These are phyloP conservation scores for Leccinum boreale DNA, from an alignment of 768 basidiomycete species.

Conservation along the genomic window DNA sequence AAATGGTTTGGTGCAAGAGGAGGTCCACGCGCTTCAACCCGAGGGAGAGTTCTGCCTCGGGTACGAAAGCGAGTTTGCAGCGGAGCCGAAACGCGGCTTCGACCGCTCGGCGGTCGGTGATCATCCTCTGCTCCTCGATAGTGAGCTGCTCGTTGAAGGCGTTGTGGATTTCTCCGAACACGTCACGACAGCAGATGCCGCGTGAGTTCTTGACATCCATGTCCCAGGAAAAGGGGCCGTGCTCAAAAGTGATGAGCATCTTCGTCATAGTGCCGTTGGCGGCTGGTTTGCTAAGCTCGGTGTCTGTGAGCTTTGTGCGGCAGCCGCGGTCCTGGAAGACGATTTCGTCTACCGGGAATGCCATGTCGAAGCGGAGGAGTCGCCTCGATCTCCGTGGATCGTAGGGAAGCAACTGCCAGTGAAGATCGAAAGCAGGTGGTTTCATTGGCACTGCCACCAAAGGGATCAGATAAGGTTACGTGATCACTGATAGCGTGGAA, in stretches of 20 bases:
- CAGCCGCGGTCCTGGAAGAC: constrained; percentile 22
- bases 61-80: constrained; percentile 41
- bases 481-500: not conserved
- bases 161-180: constrained; percentile 57
- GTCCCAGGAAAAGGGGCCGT: constrained; percentile 36
- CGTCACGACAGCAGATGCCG: constrained; percentile 53
- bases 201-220: constrained; percentile 41
- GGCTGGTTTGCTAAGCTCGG: constrained; percentile 42
- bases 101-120: constrained; percentile 31
- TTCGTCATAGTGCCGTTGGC: constrained; percentile 43
- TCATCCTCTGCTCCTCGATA: constrained; percentile 39
- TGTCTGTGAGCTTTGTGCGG: constrained; percentile 31
- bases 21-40: constrained; percentile 59
- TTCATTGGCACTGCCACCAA: constrained; percentile 27
- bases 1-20: constrained; percentile 49
- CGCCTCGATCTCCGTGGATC: constrained; percentile 32
- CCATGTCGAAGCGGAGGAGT: constrained; percentile 48
- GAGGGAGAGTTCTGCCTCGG: constrained; percentile 39
- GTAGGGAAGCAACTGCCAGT: constrained; percentile 50
- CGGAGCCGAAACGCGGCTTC: constrained; percentile 44
- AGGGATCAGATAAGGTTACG: not conserved
- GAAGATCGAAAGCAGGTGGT: constrained; percentile 38
- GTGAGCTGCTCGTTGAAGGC: constrained; percentile 45
- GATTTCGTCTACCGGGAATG: constrained; percentile 39
- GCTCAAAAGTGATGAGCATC: constrained; percentile 46